Conservation (phyloP, 768 basidiomycete species). For the Leucocoprinus sp. region DNA sequence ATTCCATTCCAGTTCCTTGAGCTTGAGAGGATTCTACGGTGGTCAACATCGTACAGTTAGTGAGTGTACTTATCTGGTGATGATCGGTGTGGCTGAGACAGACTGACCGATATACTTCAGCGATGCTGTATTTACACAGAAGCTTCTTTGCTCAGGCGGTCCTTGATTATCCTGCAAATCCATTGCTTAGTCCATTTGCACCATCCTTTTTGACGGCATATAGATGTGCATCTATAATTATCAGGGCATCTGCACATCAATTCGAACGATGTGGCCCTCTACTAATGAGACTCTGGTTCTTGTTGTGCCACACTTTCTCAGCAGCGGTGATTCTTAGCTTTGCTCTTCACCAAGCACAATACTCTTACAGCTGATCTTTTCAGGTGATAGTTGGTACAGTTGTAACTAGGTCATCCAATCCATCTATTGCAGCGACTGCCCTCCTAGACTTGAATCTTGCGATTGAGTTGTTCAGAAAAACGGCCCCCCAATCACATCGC, state of each 20-base stretch:
- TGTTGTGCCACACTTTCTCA: slow-evolving; percentile 42
- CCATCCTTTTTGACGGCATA: slow-evolving; percentile 50
- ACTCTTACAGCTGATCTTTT: not conserved
- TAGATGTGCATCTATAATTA: slow-evolving; percentile 41
- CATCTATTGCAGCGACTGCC: slow-evolving; percentile 40
- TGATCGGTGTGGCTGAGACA: not conserved
- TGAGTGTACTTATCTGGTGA: slow-evolving; percentile 26
- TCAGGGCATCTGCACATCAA: slow-evolving; percentile 40
- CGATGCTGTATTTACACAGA: slow-evolving; percentile 46
- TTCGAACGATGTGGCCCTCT: slow-evolving; percentile 40
- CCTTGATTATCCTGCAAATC: slow-evolving; percentile 45
- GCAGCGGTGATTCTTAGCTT: slow-evolving; percentile 30
- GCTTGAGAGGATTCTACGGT: slow-evolving; percentile 45
- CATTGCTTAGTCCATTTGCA: slow-evolving; percentile 45
- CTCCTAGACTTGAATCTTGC: slow-evolving; percentile 40
- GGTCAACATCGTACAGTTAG: slow-evolving; percentile 52
- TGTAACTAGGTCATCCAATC: slow-evolving; percentile 48
- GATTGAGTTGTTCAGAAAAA: slow-evolving; percentile 37
- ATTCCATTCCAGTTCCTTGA: slow-evolving; percentile 41
- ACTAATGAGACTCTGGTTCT: slow-evolving; percentile 42
- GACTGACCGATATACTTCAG: slow-evolving; percentile 18
- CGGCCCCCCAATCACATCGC: slow-evolving; percentile 36
- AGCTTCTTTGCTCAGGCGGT: slow-evolving; percentile 54
- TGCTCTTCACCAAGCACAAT: not conserved
- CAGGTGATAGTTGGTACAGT: slow-evolving; percentile 54